Conservation (phyloP, 495 filamentous ascomycete species). For the Daldinia bambusicola region DNA sequence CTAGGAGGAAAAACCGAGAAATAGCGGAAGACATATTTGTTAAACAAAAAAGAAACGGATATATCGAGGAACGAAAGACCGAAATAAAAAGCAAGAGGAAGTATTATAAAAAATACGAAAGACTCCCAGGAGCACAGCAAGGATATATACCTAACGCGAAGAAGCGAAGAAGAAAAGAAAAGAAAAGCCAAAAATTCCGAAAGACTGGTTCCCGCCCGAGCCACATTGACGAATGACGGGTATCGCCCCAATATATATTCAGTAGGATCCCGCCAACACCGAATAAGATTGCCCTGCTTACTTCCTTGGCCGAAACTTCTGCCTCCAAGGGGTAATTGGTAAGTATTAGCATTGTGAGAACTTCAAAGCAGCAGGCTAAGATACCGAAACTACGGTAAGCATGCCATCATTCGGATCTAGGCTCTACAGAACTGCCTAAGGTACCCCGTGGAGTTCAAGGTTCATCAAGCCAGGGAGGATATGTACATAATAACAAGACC, state of each 20-base stretch:
- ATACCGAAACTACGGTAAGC: slow-evolving; percentile 8
- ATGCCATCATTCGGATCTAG: slow-evolving; percentile 5
- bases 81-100: slow-evolving; percentile 12
- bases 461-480: slow-evolving; percentile 22
- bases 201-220: slow-evolving; percentile 16
- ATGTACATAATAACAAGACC: slow-evolving; percentile 19
- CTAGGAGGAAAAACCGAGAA: slow-evolving; percentile 40
- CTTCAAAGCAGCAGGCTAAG: slow-evolving; percentile 9
- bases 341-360: slow-evolving; percentile 33
- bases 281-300: slow-evolving; percentile 14
- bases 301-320: slow-evolving; percentile 38
- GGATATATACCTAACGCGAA: slow-evolving; percentile 19
- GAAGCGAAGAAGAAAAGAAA: slow-evolving; percentile 18
- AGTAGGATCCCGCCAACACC: background rate
- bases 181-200: slow-evolving; percentile 24
- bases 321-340: slow-evolving; percentile 28
- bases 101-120: slow-evolving; percentile 16
- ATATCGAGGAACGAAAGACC: slow-evolving; percentile 8
- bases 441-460: slow-evolving; percentile 20
- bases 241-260: slow-evolving; percentile 33
- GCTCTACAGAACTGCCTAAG: slow-evolving; percentile 12
- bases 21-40: slow-evolving; percentile 29
- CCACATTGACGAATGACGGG: slow-evolving; percentile 24
- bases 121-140: slow-evolving; percentile 27
- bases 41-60: slow-evolving; percentile 8